Percentiles rank a stretch among this genome's conserved stretches.
These are phyloP conservation scores for Truncatella angustata DNA, from an alignment of 2,329 filamentous ascomycete genomes.

Conservation along the genomic window DNA sequence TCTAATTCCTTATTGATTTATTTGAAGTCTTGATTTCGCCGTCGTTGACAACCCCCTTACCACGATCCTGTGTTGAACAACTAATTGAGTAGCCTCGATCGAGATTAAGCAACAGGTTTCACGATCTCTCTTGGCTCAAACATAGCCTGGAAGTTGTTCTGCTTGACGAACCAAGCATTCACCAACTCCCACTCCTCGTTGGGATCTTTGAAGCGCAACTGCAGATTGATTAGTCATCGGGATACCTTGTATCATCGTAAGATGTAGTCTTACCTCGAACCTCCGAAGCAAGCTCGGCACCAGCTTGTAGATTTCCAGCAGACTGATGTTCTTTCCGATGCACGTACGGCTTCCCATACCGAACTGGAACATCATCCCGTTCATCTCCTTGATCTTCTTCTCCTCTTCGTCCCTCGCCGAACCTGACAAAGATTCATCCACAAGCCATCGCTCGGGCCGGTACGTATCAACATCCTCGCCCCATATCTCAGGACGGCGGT, in stretches of 20 bases:
- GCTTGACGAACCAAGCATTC: slow-evolving; percentile 64
- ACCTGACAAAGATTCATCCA: slow-evolving; percentile 31
- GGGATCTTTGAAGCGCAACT: slow-evolving; percentile 56
- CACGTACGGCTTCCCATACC: slow-evolving; percentile 70
- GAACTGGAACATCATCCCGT: slow-evolving; percentile 70
- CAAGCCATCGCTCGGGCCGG: slow-evolving; percentile 66
- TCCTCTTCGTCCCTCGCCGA: slow-evolving; percentile 38
- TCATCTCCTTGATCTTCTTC: slow-evolving; percentile 62
- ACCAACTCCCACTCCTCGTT: slow-evolving; percentile 55
- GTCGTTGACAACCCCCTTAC: no score
- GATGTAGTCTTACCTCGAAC: slow-evolving; percentile 52
- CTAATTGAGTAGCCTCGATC: background rate
- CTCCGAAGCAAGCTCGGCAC: slow-evolving; percentile 60
- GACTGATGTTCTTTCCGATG: slow-evolving; percentile 65
- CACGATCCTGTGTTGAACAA: background rate
- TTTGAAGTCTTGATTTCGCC: no score
- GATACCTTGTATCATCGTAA: background rate
- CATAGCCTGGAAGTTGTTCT: slow-evolving; percentile 50
- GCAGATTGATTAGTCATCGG: background rate
- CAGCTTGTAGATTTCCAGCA: slow-evolving; percentile 64
- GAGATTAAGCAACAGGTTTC: slow-evolving; percentile 22
- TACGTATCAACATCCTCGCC: slow-evolving; percentile 65
- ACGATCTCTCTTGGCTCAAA: slow-evolving; percentile 45
- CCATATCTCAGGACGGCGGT: slow-evolving; percentile 66
- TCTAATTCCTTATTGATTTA: no score